Evolutionary conservation across 78 protist genomes (phyloP).

Genomic region (Blattamonas nauphoetae): DNA sequence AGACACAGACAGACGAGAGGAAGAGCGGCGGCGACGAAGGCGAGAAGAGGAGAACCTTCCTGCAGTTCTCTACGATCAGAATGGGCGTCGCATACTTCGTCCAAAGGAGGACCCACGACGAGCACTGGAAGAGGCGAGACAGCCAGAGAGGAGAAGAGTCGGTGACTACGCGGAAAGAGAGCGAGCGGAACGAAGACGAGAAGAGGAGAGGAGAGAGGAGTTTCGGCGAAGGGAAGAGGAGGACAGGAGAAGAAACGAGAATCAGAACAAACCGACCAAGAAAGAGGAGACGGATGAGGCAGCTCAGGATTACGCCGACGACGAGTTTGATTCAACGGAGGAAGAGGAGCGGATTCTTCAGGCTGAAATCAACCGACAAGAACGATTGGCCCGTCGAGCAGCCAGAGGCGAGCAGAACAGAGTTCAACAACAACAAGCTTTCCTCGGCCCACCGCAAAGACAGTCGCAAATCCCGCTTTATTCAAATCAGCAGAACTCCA

Average conservation of each 20-base stretch:
- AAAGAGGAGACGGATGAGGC: background rate
- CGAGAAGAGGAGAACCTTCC: background rate
- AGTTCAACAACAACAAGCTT: background rate
- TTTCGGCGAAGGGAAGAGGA: background rate
- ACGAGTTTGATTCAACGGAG: background rate
- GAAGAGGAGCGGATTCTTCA: background rate
- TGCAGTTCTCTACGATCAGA: background rate
- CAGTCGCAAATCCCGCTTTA: background rate
- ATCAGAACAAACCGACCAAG: background rate
- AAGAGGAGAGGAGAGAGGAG: background rate
- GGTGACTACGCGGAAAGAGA: background rate
- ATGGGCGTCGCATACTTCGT: no score
- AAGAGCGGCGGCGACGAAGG: background rate
- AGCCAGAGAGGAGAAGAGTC: background rate
- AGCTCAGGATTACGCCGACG: background rate
- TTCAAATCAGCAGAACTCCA: background rate
- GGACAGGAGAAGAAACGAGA: background rate
- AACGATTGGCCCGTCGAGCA: no score
- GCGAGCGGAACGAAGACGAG: background rate
- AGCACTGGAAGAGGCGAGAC: background rate
- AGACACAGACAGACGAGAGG: background rate
- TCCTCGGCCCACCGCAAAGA: background rate
- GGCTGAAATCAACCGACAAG: background rate
- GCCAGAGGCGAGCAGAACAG: background rate
- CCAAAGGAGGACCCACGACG: no score